These are phyloP conservation scores for Quercus engelmannii DNA, from an alignment of 306 rosid species.

Conservation along the genomic window DNA sequence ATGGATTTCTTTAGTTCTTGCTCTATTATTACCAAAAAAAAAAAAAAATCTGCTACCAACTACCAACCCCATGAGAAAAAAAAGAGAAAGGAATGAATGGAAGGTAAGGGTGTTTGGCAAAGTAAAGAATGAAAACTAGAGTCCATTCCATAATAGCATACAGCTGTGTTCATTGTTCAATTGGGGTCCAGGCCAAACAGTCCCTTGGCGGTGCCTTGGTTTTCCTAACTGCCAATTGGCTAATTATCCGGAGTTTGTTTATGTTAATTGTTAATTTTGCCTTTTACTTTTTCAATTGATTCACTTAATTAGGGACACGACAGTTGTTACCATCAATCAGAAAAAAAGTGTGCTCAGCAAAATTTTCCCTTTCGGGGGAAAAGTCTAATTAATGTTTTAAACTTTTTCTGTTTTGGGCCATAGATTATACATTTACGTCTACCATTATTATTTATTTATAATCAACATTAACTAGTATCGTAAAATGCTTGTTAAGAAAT, in stretches of 20 bases:
- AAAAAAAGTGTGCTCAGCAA: constrained; percentile 1
- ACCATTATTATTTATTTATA: not conserved
- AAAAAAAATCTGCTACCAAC: not conserved
- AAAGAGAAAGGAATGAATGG: not conserved
- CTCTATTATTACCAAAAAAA: not conserved
- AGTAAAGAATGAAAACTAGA: not conserved
- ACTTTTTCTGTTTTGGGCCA: constrained; percentile 2
- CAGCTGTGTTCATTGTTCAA: constrained; percentile 30
- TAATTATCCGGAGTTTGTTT: not conserved
- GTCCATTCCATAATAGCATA: not conserved
- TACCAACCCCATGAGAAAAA: constrained; percentile 32
- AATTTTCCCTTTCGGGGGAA: constrained; percentile 16
- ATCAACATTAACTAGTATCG: accelerated
- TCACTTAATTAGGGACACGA: constrained; percentile 14
- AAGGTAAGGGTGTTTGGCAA: not conserved
- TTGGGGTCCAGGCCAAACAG: constrained; percentile 44
- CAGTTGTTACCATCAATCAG: constrained; percentile 36
- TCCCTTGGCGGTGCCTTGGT: constrained; percentile 21
- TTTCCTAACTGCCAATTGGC: not conserved
- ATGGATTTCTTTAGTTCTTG: not conserved
- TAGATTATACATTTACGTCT: constrained; percentile 12
- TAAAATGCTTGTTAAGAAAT: too few species aligned
- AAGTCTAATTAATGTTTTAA: not conserved
- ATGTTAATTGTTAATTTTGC: not conserved
- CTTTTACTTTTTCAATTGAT: constrained; percentile 18